Conservation (phyloP, 768 basidiomycete genomes). For the Daedaleopsis nitida region DNA sequence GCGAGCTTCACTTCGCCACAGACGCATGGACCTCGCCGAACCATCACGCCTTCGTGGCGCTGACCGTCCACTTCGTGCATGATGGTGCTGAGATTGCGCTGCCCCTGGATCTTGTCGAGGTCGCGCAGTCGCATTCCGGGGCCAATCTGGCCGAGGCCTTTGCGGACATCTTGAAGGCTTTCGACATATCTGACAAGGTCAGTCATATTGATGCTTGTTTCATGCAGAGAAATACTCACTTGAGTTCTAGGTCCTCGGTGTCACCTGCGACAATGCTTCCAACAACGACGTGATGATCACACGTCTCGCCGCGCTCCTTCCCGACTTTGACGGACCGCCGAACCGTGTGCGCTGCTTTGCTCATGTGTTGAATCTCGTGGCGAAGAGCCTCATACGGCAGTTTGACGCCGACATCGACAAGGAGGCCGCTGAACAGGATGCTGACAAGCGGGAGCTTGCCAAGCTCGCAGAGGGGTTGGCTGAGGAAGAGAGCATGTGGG, state of each 20-base stretch:
- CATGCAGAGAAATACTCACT: no score
- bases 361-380: conserved; percentile 41
- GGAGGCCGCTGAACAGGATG: not conserved
- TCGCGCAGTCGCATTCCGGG: not conserved
- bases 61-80: no score
- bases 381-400: conserved; percentile 32
- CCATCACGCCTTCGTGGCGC: not conserved
- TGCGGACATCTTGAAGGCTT: not conserved
- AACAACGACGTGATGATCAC: conserved; percentile 39
- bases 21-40: conserved; percentile 7
- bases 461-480: not conserved
- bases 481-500: not conserved
- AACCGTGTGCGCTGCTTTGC: conserved; percentile 39
- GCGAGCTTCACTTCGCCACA: conserved; percentile 30
- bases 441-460: not conserved
- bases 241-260: conserved; percentile 31
- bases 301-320: conserved; percentile 26
- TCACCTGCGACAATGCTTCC: conserved; percentile 41
- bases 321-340: conserved; percentile 22
- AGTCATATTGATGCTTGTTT: not conserved
- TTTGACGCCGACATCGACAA: conserved; percentile 36
- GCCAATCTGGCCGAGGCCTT: not conserved
- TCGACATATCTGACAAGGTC: not conserved
- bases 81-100: no score
- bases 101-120: not conserved